Base-by-base conservation (phyloP, 2,329 filamentous ascomycete genomes). In the Penicillium hordei region DNA sequence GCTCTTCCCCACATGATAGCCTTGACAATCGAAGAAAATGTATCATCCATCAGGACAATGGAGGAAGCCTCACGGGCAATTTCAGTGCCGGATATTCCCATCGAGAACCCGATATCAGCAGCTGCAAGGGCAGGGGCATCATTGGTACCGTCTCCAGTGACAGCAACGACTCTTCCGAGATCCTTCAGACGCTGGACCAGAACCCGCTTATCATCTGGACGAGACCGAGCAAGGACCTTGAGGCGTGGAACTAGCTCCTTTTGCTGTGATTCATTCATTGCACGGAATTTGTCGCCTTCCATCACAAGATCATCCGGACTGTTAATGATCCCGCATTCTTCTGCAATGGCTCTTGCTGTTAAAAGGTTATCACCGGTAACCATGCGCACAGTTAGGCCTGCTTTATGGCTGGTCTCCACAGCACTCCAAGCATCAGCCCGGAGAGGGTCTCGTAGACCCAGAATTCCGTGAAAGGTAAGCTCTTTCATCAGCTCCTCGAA, bases 331-430 rank as follows among this genome's bases (percentile, higher is more conserved):
- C 87, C 87, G 57, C 87, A 89, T 61, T 90, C 85, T 12, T 77
- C 80, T 1, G 87, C 86, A 59, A 89, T 89, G 15, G 87, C 86
- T 55, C 81, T 82, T 2, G 85, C 87, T n/a, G 87, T 89, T 17
- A 84, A 72, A 57, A 86, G 76, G 65, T 87, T 88, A 70, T 88
- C 85, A 57, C 85, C 85, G n/a, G 85, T 87, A 36, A 87, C 84
- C 83, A 87, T 87, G 57, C 84, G 82, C 36, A 87, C 84, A 43
- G 82, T 78, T 27, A 88, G 84, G 52, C 86, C 86, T 23, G 86
- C 86, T 40, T 80, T 78, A 60, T 85, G 81, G 57, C 86, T 87
- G 64, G 81, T 81, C 54, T 76, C 77, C 27, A 89, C 86, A 43
- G 86, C 85, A 38, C 84, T 81, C 19, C 80, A 77, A 36, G 88